Conservation (phyloP, 2,329 filamentous ascomycete genomes). For the Xylariaceae sp. region DNA sequence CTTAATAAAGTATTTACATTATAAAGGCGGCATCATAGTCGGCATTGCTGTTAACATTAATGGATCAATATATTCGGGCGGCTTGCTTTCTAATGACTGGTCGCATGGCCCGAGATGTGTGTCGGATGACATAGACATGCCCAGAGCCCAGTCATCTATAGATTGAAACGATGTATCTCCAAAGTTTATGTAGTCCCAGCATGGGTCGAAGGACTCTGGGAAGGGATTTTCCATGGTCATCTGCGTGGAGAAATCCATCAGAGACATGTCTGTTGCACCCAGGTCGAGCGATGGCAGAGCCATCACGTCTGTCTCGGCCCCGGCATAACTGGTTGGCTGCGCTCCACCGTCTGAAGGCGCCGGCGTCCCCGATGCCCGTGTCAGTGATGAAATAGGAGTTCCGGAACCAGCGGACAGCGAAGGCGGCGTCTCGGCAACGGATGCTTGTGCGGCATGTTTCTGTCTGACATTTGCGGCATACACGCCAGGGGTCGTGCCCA, state of each 20-base stretch:
- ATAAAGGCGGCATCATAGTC: too few relatives aligned
- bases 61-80: slow-evolving; percentile 3
- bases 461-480: slow-evolving; percentile 9
- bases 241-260: neutral
- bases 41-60: neutral
- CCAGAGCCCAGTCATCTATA: neutral
- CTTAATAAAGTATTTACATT: too few relatives aligned
- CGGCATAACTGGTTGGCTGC: neutral
- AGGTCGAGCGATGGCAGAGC: neutral
- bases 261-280: neutral
- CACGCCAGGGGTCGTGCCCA: slow-evolving; percentile 14
- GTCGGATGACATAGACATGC: neutral
- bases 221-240: neutral
- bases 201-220: neutral
- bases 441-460: neutral
- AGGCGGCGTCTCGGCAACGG: neutral
- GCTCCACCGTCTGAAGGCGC: neutral
- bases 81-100: neutral
- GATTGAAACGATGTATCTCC: neutral
- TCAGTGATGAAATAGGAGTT: too few relatives aligned
- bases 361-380: neutral
- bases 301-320: neutral
- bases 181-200: neutral
- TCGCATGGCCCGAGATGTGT: neutral
- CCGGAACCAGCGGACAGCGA: neutral